These are phyloP conservation scores for Syzygium oleosum DNA, from an alignment of 345 rosid genomes.

Conservation along the genomic window DNA sequence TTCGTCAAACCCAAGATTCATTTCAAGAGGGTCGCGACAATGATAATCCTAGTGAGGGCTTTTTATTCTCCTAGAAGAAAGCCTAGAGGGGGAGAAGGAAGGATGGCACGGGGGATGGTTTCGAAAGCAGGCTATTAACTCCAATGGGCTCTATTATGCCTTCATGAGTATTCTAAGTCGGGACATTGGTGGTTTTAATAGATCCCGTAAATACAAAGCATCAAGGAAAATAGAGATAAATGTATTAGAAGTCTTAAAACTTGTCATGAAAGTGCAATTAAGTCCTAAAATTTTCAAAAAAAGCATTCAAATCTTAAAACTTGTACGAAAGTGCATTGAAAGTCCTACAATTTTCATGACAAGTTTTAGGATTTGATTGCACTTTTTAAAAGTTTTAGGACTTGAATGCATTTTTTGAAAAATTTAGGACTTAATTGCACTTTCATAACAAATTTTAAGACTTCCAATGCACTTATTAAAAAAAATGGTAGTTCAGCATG, in stretches of 20 bases:
- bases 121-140: neutral
- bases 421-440: too few species aligned
- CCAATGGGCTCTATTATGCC: neutral
- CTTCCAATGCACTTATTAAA: too few species aligned
- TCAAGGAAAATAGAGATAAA: neutral
- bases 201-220: neutral
- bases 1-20: neutral
- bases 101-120: neutral
- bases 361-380: too few species aligned
- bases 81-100: neutral
- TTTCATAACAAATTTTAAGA: too few species aligned
- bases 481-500: neutral
- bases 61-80: neutral
- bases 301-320: too few species aligned
- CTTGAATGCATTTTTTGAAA: too few species aligned
- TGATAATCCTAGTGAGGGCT: neutral
- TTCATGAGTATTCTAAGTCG: neutral
- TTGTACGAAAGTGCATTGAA: too few species aligned
- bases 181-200: neutral
- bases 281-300: too few species aligned
- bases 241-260: too few species aligned
- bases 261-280: too few species aligned
- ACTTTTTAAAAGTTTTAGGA: too few species aligned
- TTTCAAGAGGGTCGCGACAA: neutral
- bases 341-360: too few species aligned